Evolutionary conservation across 2,329 filamentous ascomycete genomes (phyloP).

Genomic region (Apiospora hydei): DNA sequence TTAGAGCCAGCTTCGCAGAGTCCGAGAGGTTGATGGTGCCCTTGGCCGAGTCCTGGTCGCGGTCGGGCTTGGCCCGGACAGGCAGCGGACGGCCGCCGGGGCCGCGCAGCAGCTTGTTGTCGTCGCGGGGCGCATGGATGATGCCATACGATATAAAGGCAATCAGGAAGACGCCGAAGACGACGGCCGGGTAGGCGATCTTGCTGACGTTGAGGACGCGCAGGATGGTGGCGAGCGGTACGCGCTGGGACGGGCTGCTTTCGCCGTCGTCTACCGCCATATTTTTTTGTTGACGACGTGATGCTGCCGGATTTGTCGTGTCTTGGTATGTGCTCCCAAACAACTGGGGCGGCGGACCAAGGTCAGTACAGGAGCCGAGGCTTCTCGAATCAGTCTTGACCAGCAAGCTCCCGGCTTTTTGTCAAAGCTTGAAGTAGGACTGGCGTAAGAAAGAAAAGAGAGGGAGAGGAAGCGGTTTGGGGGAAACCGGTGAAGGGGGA

Average conservation of each 20-base stretch:
- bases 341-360: constrained; percentile 6
- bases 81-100: constrained; percentile 23
- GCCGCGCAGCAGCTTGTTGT: constrained; percentile 23
- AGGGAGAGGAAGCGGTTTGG: background rate
- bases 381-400: background rate
- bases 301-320: background rate
- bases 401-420: constrained; percentile 12
- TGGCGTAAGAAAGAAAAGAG: background rate
- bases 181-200: constrained; percentile 22
- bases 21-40: background rate
- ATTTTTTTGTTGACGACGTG: constrained; percentile 6
- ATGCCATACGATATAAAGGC: constrained; percentile 19
- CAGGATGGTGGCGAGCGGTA: constrained; percentile 16
- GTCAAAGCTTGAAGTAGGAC: background rate
- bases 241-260: background rate
- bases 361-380: background rate
- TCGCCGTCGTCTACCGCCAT: constrained; percentile 3
- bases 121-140: constrained; percentile 22
- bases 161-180: constrained; percentile 21
- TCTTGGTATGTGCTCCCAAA: constrained; percentile 16
- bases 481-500: background rate
- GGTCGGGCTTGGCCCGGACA: constrained; percentile 22
- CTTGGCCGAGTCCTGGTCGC: background rate
- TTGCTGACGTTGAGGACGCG: constrained; percentile 12
- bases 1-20: background rate